phyloP scores from a whole-genome alignment of 495 filamentous ascomycete genomes.

The Aspergillus baeticus region DNA sequence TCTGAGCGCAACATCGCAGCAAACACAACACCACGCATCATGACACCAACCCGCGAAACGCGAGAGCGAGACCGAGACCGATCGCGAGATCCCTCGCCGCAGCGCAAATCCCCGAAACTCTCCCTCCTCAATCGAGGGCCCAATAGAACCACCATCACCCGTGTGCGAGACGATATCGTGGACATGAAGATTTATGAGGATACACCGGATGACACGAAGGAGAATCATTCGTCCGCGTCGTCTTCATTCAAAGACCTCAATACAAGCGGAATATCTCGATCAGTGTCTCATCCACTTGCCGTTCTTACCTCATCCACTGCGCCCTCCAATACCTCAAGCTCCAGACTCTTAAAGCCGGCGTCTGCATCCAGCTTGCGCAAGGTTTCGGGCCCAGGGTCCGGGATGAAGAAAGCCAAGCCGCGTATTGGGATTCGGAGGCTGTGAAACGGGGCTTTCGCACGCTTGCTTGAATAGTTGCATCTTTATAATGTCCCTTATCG shows the following conservation, averaged over 20 bases:
- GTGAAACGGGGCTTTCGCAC: too few relatives aligned
- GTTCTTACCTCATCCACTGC: constrained; percentile 13
- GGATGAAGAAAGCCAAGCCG: constrained; percentile 31
- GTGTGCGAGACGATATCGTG: constrained; percentile 24
- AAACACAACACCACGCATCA: constrained; percentile 17
- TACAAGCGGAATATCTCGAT: neutral
- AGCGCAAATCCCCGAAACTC: constrained; percentile 35
- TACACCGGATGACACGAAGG: constrained; percentile 35
- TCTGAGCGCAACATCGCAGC: constrained; percentile 47
- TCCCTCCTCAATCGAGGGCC: constrained; percentile 23
- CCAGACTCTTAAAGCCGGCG: constrained; percentile 16
- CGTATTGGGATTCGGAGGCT: constrained; percentile 42
- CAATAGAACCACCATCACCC: constrained; percentile 27
- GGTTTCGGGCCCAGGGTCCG: constrained; percentile 16
- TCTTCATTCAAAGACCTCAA: constrained; percentile 15
- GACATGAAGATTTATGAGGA: constrained; percentile 40
- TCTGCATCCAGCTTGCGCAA: constrained; percentile 24
- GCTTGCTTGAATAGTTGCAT: too few relatives aligned
- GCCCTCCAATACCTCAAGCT: constrained; percentile 5
- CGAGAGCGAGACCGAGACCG: constrained; percentile 13
- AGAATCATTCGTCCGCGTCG: constrained; percentile 27
- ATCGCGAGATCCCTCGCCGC: constrained; percentile 16
- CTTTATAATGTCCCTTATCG: neutral
- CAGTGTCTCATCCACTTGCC: constrained; percentile 8
- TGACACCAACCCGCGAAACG: neutral